Evolutionary conservation across 129 eudicot genomes (phyloP), one percentile per base, ranked within the genome.

Genomic region (Tagetes erecta): DNA sequence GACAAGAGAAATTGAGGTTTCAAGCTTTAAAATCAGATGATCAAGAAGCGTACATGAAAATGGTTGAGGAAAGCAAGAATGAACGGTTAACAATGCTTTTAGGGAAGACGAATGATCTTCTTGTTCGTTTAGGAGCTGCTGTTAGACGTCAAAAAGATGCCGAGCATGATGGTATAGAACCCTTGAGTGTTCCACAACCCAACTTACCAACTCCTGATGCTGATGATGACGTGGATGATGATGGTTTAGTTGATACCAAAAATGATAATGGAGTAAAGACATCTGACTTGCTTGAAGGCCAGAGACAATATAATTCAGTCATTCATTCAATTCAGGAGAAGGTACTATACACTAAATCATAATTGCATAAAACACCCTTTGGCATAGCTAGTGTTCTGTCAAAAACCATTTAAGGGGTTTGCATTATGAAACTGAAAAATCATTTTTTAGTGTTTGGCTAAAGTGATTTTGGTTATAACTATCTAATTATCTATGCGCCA

Each of bases 1-100:
- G 99, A 70, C 89, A 83, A 72, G 99, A 91, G 80, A 91, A 95
- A 72, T 70, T 95, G 90, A 87, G 99, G 89, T 83, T 95, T 81
- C 97, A 95, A 84, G 99, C 99, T 76, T 75, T 95, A 56, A 88
- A 86, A 73, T 86, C 96, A 68, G 97, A 91, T 81, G 99, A 95
- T 72, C 97, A 95, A 72, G 99, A 95, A 91, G 96, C 99, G 35
- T 95, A 95, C 88, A 95, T 95, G 99, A 95, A 84, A 86, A 89
- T 95, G 97, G 99, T 95, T 6, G 96, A 95, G 82, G 99, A 95
- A 88, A 95, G 99, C 83, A 95, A 95, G 83, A 95, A 95, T 68
- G 99, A 95, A 70, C 82, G 99, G 58, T 77, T 95, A 76, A 95
- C 96, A 14, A 91, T 88, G 97, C 96, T 95, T 80, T 83, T 95